These are phyloP conservation scores for Arachnopeziza araneosa DNA, from an alignment of 2,329 filamentous ascomycete genomes.

Conservation along the genomic window DNA sequence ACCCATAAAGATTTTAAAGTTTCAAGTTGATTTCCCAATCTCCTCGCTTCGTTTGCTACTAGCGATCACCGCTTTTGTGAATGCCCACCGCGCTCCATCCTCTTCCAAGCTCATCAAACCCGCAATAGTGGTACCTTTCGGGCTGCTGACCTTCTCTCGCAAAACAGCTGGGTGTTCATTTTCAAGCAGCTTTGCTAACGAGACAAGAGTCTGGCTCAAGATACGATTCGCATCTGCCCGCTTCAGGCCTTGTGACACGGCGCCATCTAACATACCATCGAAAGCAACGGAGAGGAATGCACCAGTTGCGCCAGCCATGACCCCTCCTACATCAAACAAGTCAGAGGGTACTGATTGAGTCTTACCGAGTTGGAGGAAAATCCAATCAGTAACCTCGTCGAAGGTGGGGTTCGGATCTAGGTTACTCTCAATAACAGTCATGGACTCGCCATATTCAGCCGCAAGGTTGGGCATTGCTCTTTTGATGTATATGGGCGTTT, in stretches of 20 bases:
- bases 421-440: conserved; percentile 62
- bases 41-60: conserved; percentile 45
- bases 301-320: conserved; percentile 68
- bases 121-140: conserved; percentile 72
- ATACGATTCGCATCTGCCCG: conserved; percentile 68
- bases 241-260: conserved; percentile 71
- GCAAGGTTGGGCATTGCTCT: conserved; percentile 84
- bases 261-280: conserved; percentile 72
- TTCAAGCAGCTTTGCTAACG: conserved; percentile 41
- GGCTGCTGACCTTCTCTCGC: conserved; percentile 68
- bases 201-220: conserved; percentile 71
- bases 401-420: conserved; percentile 29
- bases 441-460: conserved; percentile 69
- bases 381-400: conserved; percentile 62
- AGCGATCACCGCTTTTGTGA: conserved; percentile 63
- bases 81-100: conserved; percentile 59
- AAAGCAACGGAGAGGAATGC: conserved; percentile 72
- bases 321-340: conserved; percentile 67
- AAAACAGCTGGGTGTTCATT: conserved; percentile 68
- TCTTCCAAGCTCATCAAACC: conserved; percentile 71
- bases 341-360: conserved; percentile 60
- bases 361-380: conserved; percentile 69
- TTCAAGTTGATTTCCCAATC: conserved; percentile 12
- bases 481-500: conserved; percentile 52
- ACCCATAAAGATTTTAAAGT: not conserved